Conservation (phyloP, 2,329 filamentous ascomycete species). For the Paecilomyces niveus region DNA sequence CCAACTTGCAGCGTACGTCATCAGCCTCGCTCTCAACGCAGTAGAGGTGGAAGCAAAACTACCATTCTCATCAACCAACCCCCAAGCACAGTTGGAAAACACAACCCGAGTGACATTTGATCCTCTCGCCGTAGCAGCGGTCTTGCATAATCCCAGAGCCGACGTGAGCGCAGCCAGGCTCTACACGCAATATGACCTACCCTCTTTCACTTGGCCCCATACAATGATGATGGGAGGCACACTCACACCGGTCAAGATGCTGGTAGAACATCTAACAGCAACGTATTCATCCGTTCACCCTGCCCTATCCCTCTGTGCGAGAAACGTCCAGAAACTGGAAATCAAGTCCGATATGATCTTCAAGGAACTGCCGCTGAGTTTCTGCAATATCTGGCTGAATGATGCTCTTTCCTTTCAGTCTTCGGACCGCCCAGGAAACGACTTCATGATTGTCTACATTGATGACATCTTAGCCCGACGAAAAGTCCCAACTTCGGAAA, state of each 20-base stretch:
- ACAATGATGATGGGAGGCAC: slow-evolving; percentile 26
- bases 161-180: slow-evolving; percentile 21
- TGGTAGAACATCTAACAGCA: slow-evolving; percentile 22
- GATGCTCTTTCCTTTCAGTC: slow-evolving; percentile 20
- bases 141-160: slow-evolving; percentile 24
- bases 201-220: slow-evolving; percentile 24
- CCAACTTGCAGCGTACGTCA: neutral
- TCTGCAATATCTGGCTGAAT: slow-evolving; percentile 21
- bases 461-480: slow-evolving; percentile 7
- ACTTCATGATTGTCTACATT: slow-evolving; percentile 21
- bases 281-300: slow-evolving; percentile 17
- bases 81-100: slow-evolving; percentile 9
- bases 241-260: slow-evolving; percentile 21
- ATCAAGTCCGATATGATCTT: slow-evolving; percentile 25
- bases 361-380: slow-evolving; percentile 21
- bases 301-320: slow-evolving; percentile 21
- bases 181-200: slow-evolving; percentile 21
- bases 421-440: slow-evolving; percentile 16
- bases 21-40: slow-evolving; percentile 3
- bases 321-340: slow-evolving; percentile 17
- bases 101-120: slow-evolving; percentile 20
- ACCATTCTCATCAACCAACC: slow-evolving; percentile 8
- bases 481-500: slow-evolving; percentile 7
- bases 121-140: slow-evolving; percentile 25
- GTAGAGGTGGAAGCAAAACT: slow-evolving; percentile 4